Evolutionary conservation across 2,329 filamentous ascomycete species (phyloP).

Genomic region (Penicillium sp.): DNA sequence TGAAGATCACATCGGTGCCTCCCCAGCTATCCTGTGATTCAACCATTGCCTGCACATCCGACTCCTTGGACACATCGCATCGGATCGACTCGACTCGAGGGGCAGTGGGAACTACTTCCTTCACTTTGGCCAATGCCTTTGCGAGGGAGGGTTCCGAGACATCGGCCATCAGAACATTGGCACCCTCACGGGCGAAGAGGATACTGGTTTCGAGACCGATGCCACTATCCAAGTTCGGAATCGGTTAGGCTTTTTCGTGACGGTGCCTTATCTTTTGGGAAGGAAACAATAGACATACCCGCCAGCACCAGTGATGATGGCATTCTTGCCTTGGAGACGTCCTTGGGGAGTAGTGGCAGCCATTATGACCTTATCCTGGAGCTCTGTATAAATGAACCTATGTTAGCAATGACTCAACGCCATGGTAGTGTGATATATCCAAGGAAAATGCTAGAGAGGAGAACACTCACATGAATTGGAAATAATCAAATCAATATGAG

Average conservation of each 20-base stretch:
- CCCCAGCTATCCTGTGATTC: conserved; percentile 78
- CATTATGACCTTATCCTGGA: conserved; percentile 8
- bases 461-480: neutral
- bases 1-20: conserved; percentile 89
- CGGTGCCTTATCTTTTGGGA: neutral
- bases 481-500: conserved; percentile 1
- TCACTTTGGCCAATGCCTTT: conserved; percentile 71
- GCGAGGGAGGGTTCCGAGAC: conserved; percentile 76
- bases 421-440: neutral
- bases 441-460: neutral
- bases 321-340: conserved; percentile 61
- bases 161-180: conserved; percentile 79
- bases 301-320: conserved; percentile 78
- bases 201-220: conserved; percentile 91
- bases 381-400: neutral
- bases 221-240: conserved; percentile 51
- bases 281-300: conserved; percentile 55
- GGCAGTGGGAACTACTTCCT: conserved; percentile 61
- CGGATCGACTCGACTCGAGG: conserved; percentile 27
- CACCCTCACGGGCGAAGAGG: conserved; percentile 85
- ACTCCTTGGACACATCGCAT: conserved; percentile 79
- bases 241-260: neutral
- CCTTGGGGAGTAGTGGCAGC: conserved; percentile 12
- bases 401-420: conserved; percentile 2
- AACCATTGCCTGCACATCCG: conserved; percentile 70